A percentile compares a stretch with the other conserved stretches of the same genome.
phyloP scores from a whole-genome alignment of 768 basidiomycete genomes.

The Suillus americanus region DNA sequence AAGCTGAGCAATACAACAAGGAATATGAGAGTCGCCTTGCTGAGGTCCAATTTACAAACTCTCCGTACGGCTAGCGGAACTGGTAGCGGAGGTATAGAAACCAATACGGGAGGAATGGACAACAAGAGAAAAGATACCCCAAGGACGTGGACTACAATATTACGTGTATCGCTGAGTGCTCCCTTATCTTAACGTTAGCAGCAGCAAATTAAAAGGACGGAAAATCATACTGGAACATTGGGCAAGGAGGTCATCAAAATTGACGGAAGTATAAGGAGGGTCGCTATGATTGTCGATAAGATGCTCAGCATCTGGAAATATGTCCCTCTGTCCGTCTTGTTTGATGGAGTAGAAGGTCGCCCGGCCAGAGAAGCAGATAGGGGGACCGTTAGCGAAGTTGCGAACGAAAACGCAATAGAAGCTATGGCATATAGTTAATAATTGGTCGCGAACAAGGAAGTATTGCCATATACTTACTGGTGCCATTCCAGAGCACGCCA shows the following conservation, averaged over 20 bases:
- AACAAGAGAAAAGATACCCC: conserved; percentile 54
- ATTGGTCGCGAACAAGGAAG: conserved; percentile 7
- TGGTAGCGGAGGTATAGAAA: conserved; percentile 54
- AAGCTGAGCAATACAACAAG: conserved; percentile 46
- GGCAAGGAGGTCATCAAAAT: conserved; percentile 51
- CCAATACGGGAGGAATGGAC: conserved; percentile 57
- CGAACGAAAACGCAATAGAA: conserved; percentile 60
- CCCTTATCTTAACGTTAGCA: conserved; percentile 16
- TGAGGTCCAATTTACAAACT: conserved; percentile 41
- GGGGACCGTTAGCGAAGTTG: conserved; percentile 63
- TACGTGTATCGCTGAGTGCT: conserved; percentile 4
- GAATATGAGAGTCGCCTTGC: conserved; percentile 42
- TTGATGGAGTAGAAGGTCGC: conserved; percentile 13
- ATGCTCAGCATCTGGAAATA: conserved; percentile 61
- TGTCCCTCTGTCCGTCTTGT: conserved; percentile 46
- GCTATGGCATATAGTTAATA: conserved; percentile 39
- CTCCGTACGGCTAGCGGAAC: conserved; percentile 44
- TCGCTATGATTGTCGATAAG: conserved; percentile 47
- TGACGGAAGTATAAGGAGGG: conserved; percentile 55
- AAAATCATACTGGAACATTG: conserved; percentile 37
- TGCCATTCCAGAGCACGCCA: conserved; percentile 61
- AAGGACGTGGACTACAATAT: conserved; percentile 33
- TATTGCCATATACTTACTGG: conserved; percentile 45
- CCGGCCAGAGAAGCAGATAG: conserved; percentile 62
- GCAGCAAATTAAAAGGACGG: conserved; percentile 20